Conservation (phyloP, 768 basidiomycete species). For the Pleurotus citrinopileatus region DNA sequence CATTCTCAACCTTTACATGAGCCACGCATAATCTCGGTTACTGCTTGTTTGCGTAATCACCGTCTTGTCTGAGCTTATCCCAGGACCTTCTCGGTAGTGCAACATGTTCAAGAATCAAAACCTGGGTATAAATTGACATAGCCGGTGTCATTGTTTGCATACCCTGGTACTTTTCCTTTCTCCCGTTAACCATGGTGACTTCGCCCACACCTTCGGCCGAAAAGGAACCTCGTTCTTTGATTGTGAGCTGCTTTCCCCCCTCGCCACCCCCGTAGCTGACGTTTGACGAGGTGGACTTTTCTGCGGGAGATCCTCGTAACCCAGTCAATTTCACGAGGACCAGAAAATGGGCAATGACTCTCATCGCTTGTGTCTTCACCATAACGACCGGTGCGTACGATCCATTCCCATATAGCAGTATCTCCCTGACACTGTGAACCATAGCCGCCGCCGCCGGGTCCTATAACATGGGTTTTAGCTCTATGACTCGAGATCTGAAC, state of each 20-base stretch:
- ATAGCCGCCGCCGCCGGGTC: conserved; percentile 49
- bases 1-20: no score
- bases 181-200: background rate
- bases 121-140: no score
- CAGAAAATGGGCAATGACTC: conserved; percentile 45
- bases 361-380: conserved; percentile 30
- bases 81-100: no score
- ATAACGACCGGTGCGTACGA: conserved; percentile 25
- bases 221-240: background rate
- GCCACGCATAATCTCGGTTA: no score
- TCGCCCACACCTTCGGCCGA: background rate
- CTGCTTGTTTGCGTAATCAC: no score
- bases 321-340: conserved; percentile 33
- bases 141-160: no score
- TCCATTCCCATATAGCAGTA: background rate
- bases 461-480: conserved; percentile 52
- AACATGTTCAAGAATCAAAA: no score
- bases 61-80: no score
- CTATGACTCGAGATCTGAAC: conserved; percentile 52
- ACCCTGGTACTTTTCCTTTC: no score
- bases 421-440: background rate
- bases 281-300: conserved; percentile 32
- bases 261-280: background rate
- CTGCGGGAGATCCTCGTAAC: conserved; percentile 29
- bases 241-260: background rate